Percentiles rank a stretch among this genome's conserved stretches.
Conservation (phyloP, 306 rosid genomes). For the Trifolium subterraneum region DNA sequence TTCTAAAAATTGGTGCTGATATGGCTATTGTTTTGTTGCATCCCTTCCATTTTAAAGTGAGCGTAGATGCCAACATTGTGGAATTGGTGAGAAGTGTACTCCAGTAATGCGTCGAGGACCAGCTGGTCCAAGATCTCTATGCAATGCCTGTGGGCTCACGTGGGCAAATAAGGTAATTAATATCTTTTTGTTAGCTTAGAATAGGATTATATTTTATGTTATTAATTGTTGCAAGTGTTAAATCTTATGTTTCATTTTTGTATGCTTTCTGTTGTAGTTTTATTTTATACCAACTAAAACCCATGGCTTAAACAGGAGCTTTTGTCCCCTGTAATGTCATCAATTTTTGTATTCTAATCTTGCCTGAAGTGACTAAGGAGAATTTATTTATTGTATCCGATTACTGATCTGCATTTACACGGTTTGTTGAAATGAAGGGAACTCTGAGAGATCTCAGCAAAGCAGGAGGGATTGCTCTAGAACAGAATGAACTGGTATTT, state of each 20-base stretch:
- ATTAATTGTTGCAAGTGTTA: slow-evolving; percentile 9
- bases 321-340: background rate
- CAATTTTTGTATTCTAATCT: slow-evolving; percentile 15
- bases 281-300: slow-evolving; percentile 28
- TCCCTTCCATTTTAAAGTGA: slow-evolving; percentile 46
- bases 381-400: slow-evolving; percentile 24
- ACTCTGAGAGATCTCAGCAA: slow-evolving; percentile 78
- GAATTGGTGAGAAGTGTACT: slow-evolving; percentile 62
- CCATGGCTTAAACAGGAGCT: slow-evolving; percentile 6
- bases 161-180: slow-evolving; percentile 57
- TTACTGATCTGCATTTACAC: slow-evolving; percentile 36
- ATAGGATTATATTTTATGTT: slow-evolving; percentile 3
- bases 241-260: background rate
- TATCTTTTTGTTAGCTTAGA: slow-evolving; percentile 20
- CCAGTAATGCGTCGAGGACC: slow-evolving; percentile 77
- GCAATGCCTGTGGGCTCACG: slow-evolving; percentile 69
- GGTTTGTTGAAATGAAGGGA: slow-evolving; percentile 60
- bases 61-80: slow-evolving; percentile 65
- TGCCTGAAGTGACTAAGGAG: slow-evolving; percentile 7
- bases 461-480: slow-evolving; percentile 60
- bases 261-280: slow-evolving; percentile 19
- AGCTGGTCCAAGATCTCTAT: slow-evolving; percentile 63
- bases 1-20: slow-evolving; percentile 3
- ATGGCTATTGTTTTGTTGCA: slow-evolving; percentile 30
- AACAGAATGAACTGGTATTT: slow-evolving; percentile 59